Conservation (phyloP, 805 yeast genomes). For the Monosporozyma aerobia region DNA sequence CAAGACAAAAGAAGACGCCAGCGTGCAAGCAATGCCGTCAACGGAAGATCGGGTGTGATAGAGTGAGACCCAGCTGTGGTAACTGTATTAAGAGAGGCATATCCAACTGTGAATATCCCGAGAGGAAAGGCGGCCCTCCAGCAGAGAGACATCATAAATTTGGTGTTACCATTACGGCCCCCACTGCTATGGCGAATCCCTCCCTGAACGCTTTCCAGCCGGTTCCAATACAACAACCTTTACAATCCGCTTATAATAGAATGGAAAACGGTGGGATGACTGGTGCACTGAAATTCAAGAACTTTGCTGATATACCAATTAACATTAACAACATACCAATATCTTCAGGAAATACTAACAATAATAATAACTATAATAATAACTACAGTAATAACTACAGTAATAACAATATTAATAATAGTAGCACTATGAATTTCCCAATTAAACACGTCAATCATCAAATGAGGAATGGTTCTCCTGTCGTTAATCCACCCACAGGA, state of each 20-base stretch:
- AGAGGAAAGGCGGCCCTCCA: not conserved
- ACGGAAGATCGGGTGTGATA: conserved; percentile 44
- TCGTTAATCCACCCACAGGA: not conserved
- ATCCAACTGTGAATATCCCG: conserved; percentile 18
- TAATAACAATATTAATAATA: not conserved
- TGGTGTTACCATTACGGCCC: not conserved
- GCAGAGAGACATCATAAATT: not conserved
- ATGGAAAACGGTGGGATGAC: not conserved
- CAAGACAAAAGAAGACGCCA: conserved; percentile 9
- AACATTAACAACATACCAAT: not conserved
- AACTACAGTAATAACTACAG: not conserved
- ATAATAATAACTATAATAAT: not conserved
- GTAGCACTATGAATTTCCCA: not conserved
- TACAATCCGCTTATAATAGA: not conserved
- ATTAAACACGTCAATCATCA: not conserved
- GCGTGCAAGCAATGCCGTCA: conserved; percentile 37
- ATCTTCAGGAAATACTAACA: not conserved
- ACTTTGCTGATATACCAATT: not conserved
- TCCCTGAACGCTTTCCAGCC: not conserved
- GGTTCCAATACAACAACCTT: not conserved
- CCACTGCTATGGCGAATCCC: not conserved
- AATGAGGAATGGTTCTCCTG: not conserved
- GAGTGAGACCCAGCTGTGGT: conserved; percentile 38
- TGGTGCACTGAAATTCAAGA: not conserved
- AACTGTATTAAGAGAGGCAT: conserved; percentile 26